Conservation (phyloP, 1,284 basidiomycete genomes). For the Trichosporon ovoides region DNA sequence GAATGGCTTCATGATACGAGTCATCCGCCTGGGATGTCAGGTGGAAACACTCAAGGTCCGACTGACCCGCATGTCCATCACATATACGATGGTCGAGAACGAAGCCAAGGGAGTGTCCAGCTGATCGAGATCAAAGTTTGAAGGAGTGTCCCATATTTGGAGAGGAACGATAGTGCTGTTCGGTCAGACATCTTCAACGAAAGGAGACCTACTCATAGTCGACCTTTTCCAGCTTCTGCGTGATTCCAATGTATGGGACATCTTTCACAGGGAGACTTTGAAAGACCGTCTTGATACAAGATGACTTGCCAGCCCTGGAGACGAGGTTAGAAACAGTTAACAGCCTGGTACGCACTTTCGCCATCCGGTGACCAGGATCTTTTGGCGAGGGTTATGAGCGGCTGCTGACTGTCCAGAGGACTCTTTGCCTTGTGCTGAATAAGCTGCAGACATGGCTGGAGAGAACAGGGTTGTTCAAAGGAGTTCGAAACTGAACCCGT, state of each 20-base stretch:
- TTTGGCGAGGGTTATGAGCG: constrained; percentile 40
- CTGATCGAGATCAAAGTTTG: constrained; percentile 69
- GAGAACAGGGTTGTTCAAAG: neutral
- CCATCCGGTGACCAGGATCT: constrained; percentile 71
- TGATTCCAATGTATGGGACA: constrained; percentile 85
- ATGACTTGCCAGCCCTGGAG: constrained; percentile 81
- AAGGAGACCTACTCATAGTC: constrained; percentile 64
- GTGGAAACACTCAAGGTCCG: constrained; percentile 22
- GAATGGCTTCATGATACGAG: constrained; percentile 61
- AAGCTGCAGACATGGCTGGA: neutral
- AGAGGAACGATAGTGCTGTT: constrained; percentile 81
- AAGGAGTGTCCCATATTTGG: constrained; percentile 93
- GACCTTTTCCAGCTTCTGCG: constrained; percentile 68
- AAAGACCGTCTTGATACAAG: constrained; percentile 86
- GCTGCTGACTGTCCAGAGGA: neutral
- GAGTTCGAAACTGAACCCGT: neutral
- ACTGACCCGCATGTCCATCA: constrained; percentile 89
- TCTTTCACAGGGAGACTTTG: constrained; percentile 76
- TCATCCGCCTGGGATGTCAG: constrained; percentile 44
- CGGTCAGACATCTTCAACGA: neutral
- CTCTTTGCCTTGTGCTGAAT: neutral
- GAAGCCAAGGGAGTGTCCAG: constrained; percentile 65
- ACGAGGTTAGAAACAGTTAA: neutral
- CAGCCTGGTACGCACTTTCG: constrained; percentile 56
- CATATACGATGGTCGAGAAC: constrained; percentile 80